phyloP scores from a whole-genome alignment of 2,329 filamentous ascomycete genomes.

The Cytospora mali region DNA sequence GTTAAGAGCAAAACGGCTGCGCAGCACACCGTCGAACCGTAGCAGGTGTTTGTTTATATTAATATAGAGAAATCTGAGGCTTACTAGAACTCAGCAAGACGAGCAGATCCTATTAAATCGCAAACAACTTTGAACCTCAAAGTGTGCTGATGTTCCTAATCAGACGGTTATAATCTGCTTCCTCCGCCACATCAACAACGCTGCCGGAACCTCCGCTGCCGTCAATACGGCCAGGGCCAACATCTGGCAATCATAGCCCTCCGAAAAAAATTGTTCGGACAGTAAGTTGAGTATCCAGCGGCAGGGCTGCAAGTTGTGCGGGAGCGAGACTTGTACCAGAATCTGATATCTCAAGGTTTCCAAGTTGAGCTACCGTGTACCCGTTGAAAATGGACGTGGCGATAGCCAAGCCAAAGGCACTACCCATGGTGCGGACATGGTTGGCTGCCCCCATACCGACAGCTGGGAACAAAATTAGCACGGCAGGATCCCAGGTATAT shows the following conservation, averaged over 20 bases:
- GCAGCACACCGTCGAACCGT: no score
- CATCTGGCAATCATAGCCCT: neutral
- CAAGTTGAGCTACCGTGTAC: slow-evolving; percentile 8
- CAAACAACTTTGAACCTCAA: no score
- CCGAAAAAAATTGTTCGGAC: neutral
- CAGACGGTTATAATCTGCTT: neutral
- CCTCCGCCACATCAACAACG: neutral
- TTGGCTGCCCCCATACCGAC: slow-evolving; percentile 22
- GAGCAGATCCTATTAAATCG: no score
- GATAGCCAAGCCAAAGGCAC: slow-evolving; percentile 21
- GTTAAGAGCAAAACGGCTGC: no score
- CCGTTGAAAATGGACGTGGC: slow-evolving; percentile 26
- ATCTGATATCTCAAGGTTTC: neutral
- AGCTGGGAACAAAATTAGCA: slow-evolving; percentile 10
- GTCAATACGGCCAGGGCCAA: neutral
- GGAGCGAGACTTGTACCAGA: no score
- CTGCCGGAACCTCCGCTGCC: neutral
- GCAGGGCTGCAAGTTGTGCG: neutral
- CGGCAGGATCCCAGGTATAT: no score
- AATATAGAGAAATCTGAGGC: no score
- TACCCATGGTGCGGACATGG: slow-evolving; percentile 26
- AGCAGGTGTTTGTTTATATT: no score
- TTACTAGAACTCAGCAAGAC: no score
- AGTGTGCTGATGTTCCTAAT: no score
- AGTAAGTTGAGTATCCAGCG: neutral